Evolutionary conservation across 2,329 filamentous ascomycete species (phyloP).

Genomic region (Pseudocercospora eumusae): DNA sequence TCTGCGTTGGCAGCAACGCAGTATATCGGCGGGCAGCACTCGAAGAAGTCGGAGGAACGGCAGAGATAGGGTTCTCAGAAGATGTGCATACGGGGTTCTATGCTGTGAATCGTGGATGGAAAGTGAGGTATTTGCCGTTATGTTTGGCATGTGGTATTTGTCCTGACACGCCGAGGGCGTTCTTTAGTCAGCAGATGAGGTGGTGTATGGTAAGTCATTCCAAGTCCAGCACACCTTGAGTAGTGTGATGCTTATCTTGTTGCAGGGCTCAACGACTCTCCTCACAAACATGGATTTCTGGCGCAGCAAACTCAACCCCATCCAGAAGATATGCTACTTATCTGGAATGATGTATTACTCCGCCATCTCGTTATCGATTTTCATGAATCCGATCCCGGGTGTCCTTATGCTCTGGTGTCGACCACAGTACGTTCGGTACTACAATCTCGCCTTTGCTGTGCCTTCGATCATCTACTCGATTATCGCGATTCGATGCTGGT

Average conservation of each 20-base stretch:
- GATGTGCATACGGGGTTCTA: constrained; percentile 50
- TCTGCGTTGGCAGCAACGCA: constrained; percentile 49
- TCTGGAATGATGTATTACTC: constrained; percentile 48
- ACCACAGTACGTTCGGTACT: constrained; percentile 48
- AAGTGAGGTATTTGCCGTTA: constrained; percentile 47
- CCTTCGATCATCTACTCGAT: constrained; percentile 46
- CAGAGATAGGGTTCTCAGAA: constrained; percentile 49
- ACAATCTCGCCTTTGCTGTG: constrained; percentile 49
- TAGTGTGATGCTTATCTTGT: background rate
- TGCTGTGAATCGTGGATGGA: constrained; percentile 48
- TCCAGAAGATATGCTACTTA: constrained; percentile 49
- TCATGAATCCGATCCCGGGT: constrained; percentile 46
- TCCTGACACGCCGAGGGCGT: constrained; percentile 47
- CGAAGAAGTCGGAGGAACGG: constrained; percentile 46
- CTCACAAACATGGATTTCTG: constrained; percentile 47
- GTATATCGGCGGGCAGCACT: constrained; percentile 46
- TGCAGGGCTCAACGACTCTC: constrained; percentile 44
- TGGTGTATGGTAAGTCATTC: constrained; percentile 40
- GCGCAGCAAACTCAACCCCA: constrained; percentile 42
- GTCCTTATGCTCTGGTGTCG: constrained; percentile 46
- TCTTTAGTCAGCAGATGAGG: constrained; percentile 50
- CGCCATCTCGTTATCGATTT: constrained; percentile 45
- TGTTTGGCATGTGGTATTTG: constrained; percentile 49
- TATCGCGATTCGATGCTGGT: constrained; percentile 46
- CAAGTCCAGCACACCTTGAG: background rate